These are phyloP conservation scores for Penicillium sp. DNA, from an alignment of 2,329 filamentous ascomycete species.

Conservation along the genomic window DNA sequence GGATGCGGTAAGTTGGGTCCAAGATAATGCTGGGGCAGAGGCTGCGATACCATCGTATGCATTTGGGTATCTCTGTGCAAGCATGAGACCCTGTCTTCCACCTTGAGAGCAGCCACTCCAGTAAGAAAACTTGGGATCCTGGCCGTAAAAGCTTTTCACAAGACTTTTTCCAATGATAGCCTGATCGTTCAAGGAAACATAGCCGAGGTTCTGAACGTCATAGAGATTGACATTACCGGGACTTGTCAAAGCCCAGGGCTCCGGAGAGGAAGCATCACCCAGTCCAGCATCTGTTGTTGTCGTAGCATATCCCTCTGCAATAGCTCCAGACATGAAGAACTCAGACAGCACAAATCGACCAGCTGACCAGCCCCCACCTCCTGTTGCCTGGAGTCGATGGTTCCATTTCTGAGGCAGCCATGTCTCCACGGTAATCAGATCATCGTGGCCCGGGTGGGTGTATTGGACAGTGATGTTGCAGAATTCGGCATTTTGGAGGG, in stretches of 20 bases:
- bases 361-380: conserved; percentile 1
- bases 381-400: background rate
- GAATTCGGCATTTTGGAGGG: conserved; percentile 17
- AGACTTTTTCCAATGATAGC: conserved; percentile 13
- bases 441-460: conserved; percentile 27
- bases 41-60: conserved; percentile 60
- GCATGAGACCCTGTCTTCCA: conserved; percentile 15
- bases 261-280: background rate
- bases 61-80: conserved; percentile 54
- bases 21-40: conserved; percentile 42
- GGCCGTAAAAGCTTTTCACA: conserved; percentile 5
- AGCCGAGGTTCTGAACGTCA: background rate
- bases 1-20: conserved; percentile 10
- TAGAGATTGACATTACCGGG: background rate
- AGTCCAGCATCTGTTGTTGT: background rate
- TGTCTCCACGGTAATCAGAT: conserved; percentile 20
- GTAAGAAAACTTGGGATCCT: conserved; percentile 11
- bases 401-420: conserved; percentile 8
- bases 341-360: background rate
- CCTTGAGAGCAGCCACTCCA: conserved; percentile 18
- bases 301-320: background rate
- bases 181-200: conserved; percentile 31
- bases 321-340: background rate
- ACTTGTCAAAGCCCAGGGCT: background rate
- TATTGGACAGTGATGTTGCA: conserved; percentile 37